A percentile compares a stretch with the other conserved stretches of the same genome.
Conservation (phyloP, 345 rosid species). For the Lepidium didymum region DNA sequence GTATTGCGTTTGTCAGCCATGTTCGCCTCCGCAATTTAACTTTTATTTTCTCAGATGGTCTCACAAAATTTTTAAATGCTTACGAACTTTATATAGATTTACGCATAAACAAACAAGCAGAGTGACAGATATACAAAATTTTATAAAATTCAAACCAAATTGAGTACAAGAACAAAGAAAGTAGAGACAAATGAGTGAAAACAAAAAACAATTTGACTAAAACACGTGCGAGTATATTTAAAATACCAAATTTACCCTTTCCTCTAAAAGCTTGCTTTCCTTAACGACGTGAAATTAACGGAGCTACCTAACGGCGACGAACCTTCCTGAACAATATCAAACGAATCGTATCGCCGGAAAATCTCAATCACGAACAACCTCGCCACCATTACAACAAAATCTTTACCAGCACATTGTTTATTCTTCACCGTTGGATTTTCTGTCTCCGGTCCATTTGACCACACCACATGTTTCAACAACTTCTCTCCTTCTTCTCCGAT, state of each 20-base stretch:
- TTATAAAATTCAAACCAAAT: too few species aligned
- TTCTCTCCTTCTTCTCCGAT: constrained; percentile 66
- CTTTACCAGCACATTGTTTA: constrained; percentile 90
- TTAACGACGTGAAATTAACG: constrained; percentile 53
- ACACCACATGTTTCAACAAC: constrained; percentile 58
- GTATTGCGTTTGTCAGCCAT: constrained; percentile 93
- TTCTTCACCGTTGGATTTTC: constrained; percentile 49
- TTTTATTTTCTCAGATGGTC: too few species aligned
- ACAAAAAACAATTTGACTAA: neutral
- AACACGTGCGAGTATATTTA: neutral
- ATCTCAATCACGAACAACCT: constrained; percentile 70
- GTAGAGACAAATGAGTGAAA: neutral
- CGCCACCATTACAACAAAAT: constrained; percentile 64
- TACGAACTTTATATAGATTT: too few species aligned
- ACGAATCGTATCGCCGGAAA: constrained; percentile 76
- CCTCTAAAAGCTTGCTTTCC: constrained; percentile 47
- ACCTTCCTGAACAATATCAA: constrained; percentile 45
- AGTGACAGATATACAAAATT: too few species aligned
- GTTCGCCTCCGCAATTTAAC: constrained; percentile 70
- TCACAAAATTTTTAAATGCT: too few species aligned
- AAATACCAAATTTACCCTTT: constrained; percentile 26
- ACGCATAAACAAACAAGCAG: too few species aligned
- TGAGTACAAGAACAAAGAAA: neutral
- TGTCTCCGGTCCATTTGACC: constrained; percentile 92
- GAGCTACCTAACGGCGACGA: constrained; percentile 49